Base-by-base conservation (phyloP, 352 stramenopile genomes). In the Bremia lactucae region DNA sequence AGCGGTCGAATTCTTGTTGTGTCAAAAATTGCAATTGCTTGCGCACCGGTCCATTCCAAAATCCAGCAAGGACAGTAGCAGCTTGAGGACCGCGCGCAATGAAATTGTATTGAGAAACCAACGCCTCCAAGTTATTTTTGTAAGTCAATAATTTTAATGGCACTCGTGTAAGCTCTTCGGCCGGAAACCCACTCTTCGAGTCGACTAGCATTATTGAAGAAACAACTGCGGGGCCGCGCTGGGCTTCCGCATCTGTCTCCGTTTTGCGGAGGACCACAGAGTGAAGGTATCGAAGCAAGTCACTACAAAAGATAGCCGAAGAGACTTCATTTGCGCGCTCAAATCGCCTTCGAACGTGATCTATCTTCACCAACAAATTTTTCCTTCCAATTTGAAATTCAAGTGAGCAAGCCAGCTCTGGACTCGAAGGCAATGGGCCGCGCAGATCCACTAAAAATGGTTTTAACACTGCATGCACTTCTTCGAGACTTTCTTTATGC, bases 31-130 rank as follows among this genome's bases (percentile, higher is more conserved):
- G 36, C 19, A 87, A 40, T 20, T 76, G 69, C 15, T 45, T 63
- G 8, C 68, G 61, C 16, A 87, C 70, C 2, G 69, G 60, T 2
- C 48, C 66, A 28, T 77, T 63, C 28, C 82, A 71, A 49, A 87
- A 83, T 1, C 62, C 70, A 8, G 75, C 64, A 16, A 87, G 28
- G 7, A 83, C 59, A 15, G 53, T 65, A 2, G 67, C 51, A 20
- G 61, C 52, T 11, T 75, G 59, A 23, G 72, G 70, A 0, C 75
- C 75, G 18, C 72, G 72, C 9, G 75, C 64, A 10, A 87, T 52
- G 25, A 87, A 87, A 36, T 82, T 69, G 52, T 85, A 87, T 43
- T 87, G 75, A 2, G 75, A 87, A 9, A 83, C 55, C 65, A 87
- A 74, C 7, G 75, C 75, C 31, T 87, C 75, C 3, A 87, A 26